Evolutionary conservation across 306 rosid genomes (phyloP), one percentile per base, ranked within the genome.

Genomic region (Quercus alba): DNA sequence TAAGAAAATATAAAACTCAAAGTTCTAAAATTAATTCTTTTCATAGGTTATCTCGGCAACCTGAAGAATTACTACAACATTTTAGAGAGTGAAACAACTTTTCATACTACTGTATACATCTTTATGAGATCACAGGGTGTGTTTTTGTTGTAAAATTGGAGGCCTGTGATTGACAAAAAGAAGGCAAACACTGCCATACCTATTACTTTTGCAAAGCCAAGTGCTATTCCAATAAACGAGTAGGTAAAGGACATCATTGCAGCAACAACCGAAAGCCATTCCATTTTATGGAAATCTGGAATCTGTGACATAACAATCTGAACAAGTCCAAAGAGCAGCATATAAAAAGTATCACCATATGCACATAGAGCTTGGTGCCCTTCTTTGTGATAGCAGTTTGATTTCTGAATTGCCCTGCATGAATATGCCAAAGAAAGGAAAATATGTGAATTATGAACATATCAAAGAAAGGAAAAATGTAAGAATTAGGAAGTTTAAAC

Each of bases 221-320:
- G 97, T 35, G 92, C 97, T 30, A 89, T 41, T 81, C 97, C 97
- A 81, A 93, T 88, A 33, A 67, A 85, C n/a, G 97, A 44, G 41
- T 93, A 93, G 81, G 94, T 13, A 26, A 93, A 88, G 15, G 97
- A 93, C 97, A 93, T 93, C 75, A 85, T 52, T 73, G 97, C 93
- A 7, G 97, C 97, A 72, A 88, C 63, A 78, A 81, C 74, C 2
- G 97, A 93, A 77, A 93, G 87, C 97, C 95, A 93, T 58, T 79
- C 75, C 96, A 93, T 88, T 82, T 88, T 80, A 68, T 93, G 94
- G 57, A 93, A 79, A 82, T 91, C 86, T 57, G 98, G 97, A 76
- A 94, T 92, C 70, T 92, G 96, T 25, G 97, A 94, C 90, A 91
- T 72, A 3, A 92, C 4, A 8, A 92, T 59, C 84, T 94, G 94